These are phyloP conservation scores for Yamadazyma atmosphaerica DNA, from an alignment of 1,139 yeast species.

Conservation along the genomic window DNA sequence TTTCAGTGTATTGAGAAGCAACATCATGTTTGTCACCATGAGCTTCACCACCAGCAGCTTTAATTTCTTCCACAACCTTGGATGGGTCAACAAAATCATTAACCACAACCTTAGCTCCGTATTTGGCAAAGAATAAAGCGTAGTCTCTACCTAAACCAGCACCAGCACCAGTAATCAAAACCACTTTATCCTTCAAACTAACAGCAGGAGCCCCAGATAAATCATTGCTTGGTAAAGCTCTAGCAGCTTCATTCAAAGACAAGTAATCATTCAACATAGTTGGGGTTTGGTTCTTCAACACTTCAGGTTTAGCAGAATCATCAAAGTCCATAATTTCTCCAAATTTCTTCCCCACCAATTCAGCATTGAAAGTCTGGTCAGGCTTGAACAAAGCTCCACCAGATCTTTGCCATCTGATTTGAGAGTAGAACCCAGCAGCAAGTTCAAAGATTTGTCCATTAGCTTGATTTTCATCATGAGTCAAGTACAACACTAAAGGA, in stretches of 20 bases:
- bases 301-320: slow-evolving; percentile 51
- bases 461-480: slow-evolving; percentile 61
- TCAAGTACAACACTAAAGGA: slow-evolving; percentile 80
- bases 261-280: slow-evolving; percentile 58
- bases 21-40: slow-evolving; percentile 83
- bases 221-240: slow-evolving; percentile 57
- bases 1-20: slow-evolving; percentile 72
- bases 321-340: slow-evolving; percentile 63
- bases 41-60: slow-evolving; percentile 75
- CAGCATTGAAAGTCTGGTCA: slow-evolving; percentile 76
- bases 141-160: slow-evolving; percentile 93
- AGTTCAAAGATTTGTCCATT: slow-evolving; percentile 84
- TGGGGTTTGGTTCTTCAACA: slow-evolving; percentile 66
- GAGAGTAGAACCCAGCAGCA: slow-evolving; percentile 93
- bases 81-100: slow-evolving; percentile 84
- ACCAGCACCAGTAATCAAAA: slow-evolving; percentile 93
- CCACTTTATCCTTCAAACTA: slow-evolving; percentile 79
- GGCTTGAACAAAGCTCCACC: slow-evolving; percentile 85
- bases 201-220: slow-evolving; percentile 48
- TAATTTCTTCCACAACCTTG: slow-evolving; percentile 76
- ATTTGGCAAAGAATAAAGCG: slow-evolving; percentile 79
- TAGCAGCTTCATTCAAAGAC: slow-evolving; percentile 54
- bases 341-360: slow-evolving; percentile 73
- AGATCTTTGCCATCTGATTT: slow-evolving; percentile 93
- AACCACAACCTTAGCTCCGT: slow-evolving; percentile 94